Percentiles rank a stretch among this genome's conserved stretches.
Evolutionary conservation across 2,329 filamentous ascomycete species (phyloP).

Genomic region (Ophiosphaerella narmari): DNA sequence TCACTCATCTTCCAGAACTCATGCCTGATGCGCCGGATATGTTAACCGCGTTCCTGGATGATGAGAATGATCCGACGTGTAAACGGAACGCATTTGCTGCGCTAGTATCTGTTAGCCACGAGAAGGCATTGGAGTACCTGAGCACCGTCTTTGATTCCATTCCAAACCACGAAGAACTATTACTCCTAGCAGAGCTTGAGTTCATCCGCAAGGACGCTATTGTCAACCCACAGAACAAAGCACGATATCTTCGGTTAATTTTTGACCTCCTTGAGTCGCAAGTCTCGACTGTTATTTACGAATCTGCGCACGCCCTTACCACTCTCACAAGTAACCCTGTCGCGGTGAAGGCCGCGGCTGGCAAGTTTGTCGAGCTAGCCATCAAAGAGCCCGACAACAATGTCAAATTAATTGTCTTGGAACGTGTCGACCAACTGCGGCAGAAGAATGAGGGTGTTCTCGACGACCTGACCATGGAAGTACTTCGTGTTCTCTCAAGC

Average conservation of each 20-base stretch:
- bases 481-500: conserved; percentile 90
- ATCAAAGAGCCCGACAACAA: conserved; percentile 99
- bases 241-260: conserved; percentile 88
- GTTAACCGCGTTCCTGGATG: conserved; percentile 84
- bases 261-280: conserved; percentile 94
- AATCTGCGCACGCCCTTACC: conserved; percentile 93
- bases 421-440: conserved; percentile 86
- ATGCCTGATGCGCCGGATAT: conserved; percentile 96
- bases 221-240: conserved; percentile 93
- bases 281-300: conserved; percentile 94
- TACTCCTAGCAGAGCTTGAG: conserved; percentile 92
- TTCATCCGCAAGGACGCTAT: conserved; percentile 98
- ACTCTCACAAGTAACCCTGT: conserved; percentile 95
- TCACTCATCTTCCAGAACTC: conserved; percentile 83
- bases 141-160: conserved; percentile 91
- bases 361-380: conserved; percentile 94
- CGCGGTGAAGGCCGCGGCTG: conserved; percentile 92
- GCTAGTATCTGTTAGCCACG: conserved; percentile 86
- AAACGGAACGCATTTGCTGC: conserved; percentile 98
- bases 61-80: conserved; percentile 92
- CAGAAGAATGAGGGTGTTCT: conserved; percentile 88
- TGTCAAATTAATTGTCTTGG: conserved; percentile 96
- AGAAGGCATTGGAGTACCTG: conserved; percentile 86
- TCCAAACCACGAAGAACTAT: conserved; percentile 88
- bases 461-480: conserved; percentile 96